These are phyloP conservation scores for Murraya paniculata DNA, from an alignment of 345 rosid species.

Conservation along the genomic window DNA sequence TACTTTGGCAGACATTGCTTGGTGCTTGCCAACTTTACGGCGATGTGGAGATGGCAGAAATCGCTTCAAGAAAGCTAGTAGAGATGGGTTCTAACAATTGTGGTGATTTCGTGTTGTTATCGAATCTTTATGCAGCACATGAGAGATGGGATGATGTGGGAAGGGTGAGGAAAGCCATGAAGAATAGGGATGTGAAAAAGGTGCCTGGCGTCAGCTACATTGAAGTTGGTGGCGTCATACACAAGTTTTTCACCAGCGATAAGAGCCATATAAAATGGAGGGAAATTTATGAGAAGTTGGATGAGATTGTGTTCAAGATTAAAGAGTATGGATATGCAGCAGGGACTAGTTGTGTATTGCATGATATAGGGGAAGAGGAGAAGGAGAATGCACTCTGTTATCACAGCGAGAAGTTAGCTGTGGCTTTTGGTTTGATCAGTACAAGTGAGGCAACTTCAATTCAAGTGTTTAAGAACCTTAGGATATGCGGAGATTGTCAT, in stretches of 20 bases:
- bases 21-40: conserved; percentile 71
- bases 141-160: conserved; percentile 83
- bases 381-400: conserved; percentile 71
- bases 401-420: conserved; percentile 91
- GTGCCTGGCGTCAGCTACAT: conserved; percentile 83
- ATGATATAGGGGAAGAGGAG: conserved; percentile 91
- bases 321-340: conserved; percentile 72
- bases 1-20: conserved; percentile 85
- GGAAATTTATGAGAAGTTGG: conserved; percentile 61
- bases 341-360: conserved; percentile 68
- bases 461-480: conserved; percentile 79
- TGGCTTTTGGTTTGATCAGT: conserved; percentile 72
- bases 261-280: conserved; percentile 53
- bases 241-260: conserved; percentile 73
- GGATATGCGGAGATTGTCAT: conserved; percentile 91
- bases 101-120: conserved; percentile 76
- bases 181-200: conserved; percentile 67
- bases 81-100: conserved; percentile 73
- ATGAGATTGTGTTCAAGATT: conserved; percentile 70
- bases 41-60: conserved; percentile 75
- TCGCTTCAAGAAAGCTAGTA: conserved; percentile 50
- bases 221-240: conserved; percentile 56
- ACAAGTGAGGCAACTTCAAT: conserved; percentile 45
- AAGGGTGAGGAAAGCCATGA: conserved; percentile 73
- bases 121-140: conserved; percentile 73